Percentiles rank a stretch among this genome's conserved stretches.
Evolutionary conservation across 2,329 filamentous ascomycete species (phyloP).

Genomic region (Alternaria panax): DNA sequence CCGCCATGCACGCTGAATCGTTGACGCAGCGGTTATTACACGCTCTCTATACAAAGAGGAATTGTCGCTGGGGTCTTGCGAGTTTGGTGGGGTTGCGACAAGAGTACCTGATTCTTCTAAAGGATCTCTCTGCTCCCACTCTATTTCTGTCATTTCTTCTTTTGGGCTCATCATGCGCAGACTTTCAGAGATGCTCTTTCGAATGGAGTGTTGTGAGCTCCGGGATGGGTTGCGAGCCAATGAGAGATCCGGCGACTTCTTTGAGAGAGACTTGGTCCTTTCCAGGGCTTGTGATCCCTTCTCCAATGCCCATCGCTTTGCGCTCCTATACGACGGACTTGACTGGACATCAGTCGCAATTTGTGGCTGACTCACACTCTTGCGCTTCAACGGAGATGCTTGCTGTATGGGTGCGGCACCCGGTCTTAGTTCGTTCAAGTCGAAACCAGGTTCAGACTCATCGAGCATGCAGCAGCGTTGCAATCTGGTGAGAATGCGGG

Average conservation of each 20-base stretch:
- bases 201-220: constrained; percentile 43
- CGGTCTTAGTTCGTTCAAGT: constrained; percentile 36
- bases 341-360: constrained; percentile 33
- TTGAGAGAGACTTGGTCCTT: constrained; percentile 43
- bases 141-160: constrained; percentile 38
- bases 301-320: constrained; percentile 47
- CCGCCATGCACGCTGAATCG: constrained; percentile 49
- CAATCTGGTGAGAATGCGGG: constrained; percentile 56
- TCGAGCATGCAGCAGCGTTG: constrained; percentile 51
- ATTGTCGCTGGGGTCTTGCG: constrained; percentile 36
- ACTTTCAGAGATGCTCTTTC: constrained; percentile 45
- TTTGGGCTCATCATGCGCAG: constrained; percentile 40
- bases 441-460: constrained; percentile 44
- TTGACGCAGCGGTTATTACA: constrained; percentile 39
- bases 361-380: constrained; percentile 37
- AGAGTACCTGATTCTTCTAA: constrained; percentile 42
- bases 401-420: constrained; percentile 30
- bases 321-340: constrained; percentile 45
- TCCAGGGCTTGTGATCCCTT: constrained; percentile 47
- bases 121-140: constrained; percentile 39
- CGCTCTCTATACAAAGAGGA: constrained; percentile 38
- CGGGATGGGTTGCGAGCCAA: constrained; percentile 42
- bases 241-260: constrained; percentile 36
- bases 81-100: constrained; percentile 37
- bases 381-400: constrained; percentile 42